These are phyloP conservation scores for Verbascum thapsus DNA, from an alignment of 257 asterid genomes.

Conservation along the genomic window DNA sequence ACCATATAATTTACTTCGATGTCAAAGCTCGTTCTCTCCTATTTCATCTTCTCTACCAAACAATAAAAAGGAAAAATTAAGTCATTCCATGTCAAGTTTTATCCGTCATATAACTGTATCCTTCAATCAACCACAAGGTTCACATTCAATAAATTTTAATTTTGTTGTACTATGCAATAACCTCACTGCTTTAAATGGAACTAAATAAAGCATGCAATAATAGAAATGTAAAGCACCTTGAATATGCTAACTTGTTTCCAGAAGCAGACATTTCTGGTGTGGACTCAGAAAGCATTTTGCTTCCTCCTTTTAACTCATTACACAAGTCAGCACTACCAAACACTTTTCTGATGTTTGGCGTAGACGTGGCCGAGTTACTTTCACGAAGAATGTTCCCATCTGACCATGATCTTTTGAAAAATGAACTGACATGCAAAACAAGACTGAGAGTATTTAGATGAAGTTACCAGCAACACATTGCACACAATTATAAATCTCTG, in stretches of 20 bases:
- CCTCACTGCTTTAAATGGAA: conserved; percentile 9
- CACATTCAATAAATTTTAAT: conserved; percentile 19
- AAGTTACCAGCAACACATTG: conserved; percentile 30
- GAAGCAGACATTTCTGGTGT: conserved; percentile 64
- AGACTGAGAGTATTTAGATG: conserved; percentile 22
- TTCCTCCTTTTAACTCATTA: conserved; percentile 49
- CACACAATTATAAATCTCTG: conserved; percentile 9
- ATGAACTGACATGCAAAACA: conserved; percentile 48
- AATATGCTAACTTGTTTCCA: conserved; percentile 55
- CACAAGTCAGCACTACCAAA: conserved; percentile 51
- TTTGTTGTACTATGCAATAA: conserved; percentile 14
- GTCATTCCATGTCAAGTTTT: not conserved
- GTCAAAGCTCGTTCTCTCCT: not conserved
- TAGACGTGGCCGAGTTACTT: conserved; percentile 51
- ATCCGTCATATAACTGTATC: not conserved
- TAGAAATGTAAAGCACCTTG: conserved; percentile 59
- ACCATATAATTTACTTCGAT: not conserved
- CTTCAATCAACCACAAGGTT: conserved; percentile 17
- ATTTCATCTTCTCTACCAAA: conserved; percentile 13
- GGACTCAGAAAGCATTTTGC: conserved; percentile 62
- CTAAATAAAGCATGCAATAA: conserved; percentile 3
- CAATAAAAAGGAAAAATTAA: not conserved
- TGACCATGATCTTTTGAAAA: conserved; percentile 78
- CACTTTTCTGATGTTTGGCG: conserved; percentile 43
- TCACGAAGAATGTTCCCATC: conserved; percentile 84